Conservation (phyloP, 768 basidiomycete genomes). For the Piloderma croceum region DNA sequence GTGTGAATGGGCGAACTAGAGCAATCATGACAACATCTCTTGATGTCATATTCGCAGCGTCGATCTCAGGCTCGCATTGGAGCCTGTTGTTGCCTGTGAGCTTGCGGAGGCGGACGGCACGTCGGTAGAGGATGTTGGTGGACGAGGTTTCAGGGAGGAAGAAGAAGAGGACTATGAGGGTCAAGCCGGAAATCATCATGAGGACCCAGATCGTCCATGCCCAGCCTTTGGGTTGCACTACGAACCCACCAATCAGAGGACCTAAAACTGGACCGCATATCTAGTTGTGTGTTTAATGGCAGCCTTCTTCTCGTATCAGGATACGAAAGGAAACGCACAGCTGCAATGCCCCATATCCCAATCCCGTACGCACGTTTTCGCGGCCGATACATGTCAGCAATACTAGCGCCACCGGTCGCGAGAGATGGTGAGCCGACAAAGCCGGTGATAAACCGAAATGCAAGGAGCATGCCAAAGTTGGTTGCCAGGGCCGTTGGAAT, state of each 20-base stretch:
- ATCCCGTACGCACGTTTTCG: conserved; percentile 20
- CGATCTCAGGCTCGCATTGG: neutral
- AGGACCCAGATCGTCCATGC: conserved; percentile 30
- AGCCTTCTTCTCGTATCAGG: conserved; percentile 23
- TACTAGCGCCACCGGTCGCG: conserved; percentile 20
- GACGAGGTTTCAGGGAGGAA: conserved; percentile 27
- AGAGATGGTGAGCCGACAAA: conserved; percentile 19
- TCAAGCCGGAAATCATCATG: conserved; percentile 4
- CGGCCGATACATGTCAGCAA: neutral
- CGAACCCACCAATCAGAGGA: conserved; percentile 29
- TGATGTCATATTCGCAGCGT: neutral
- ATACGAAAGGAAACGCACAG: conserved; percentile 21
- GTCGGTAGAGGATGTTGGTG: conserved; percentile 24
- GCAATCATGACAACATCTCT: neutral
- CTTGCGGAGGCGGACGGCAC: conserved; percentile 26
- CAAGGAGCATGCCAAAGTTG: conserved; percentile 27
- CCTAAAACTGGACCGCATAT: conserved; percentile 26
- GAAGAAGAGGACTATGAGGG: conserved; percentile 23
- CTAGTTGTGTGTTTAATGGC: too few relatives aligned
- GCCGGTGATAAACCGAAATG: conserved; percentile 24
- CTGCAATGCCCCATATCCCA: conserved; percentile 18
- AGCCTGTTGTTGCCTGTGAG: neutral
- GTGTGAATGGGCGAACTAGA: neutral
- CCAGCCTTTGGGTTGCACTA: conserved; percentile 26
- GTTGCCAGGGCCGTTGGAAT: conserved; percentile 28